Conservation (phyloP, 2,329 filamentous ascomycete genomes). For the Alternaria burnsii region DNA sequence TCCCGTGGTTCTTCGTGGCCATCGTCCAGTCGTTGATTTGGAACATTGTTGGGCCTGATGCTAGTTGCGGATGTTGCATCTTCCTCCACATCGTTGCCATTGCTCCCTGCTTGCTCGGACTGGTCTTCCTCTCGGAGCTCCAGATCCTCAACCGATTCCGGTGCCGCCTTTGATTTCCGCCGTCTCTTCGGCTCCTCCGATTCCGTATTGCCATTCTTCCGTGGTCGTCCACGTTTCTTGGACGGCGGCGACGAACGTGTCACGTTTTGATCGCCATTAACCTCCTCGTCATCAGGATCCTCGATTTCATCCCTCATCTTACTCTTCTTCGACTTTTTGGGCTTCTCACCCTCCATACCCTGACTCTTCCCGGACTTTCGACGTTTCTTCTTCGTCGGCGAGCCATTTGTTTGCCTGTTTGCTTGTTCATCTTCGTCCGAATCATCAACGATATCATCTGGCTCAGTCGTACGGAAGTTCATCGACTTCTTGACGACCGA, state of each 20-base stretch:
- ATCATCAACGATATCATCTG: background rate
- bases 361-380: background rate
- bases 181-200: background rate
- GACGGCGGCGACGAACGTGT: background rate
- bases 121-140: background rate
- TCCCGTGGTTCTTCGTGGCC: background rate
- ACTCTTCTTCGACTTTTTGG: background rate
- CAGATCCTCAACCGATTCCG: background rate
- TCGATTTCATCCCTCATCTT: background rate
- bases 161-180: background rate
- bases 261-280: background rate
- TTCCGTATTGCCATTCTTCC: background rate
- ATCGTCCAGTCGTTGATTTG: background rate
- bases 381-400: background rate
- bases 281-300: background rate
- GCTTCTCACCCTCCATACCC: background rate
- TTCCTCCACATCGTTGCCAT: background rate
- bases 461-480: background rate
- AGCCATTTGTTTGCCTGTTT: background rate
- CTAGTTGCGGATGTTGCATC: no score
- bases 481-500: background rate
- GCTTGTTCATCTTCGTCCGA: background rate
- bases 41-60: background rate
- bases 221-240: background rate
- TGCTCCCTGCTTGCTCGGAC: background rate